Percentiles rank a stretch among this genome's conserved stretches.
These are phyloP conservation scores for Lasiosphaeria ovina DNA, from an alignment of 495 filamentous ascomycete species.

Conservation along the genomic window DNA sequence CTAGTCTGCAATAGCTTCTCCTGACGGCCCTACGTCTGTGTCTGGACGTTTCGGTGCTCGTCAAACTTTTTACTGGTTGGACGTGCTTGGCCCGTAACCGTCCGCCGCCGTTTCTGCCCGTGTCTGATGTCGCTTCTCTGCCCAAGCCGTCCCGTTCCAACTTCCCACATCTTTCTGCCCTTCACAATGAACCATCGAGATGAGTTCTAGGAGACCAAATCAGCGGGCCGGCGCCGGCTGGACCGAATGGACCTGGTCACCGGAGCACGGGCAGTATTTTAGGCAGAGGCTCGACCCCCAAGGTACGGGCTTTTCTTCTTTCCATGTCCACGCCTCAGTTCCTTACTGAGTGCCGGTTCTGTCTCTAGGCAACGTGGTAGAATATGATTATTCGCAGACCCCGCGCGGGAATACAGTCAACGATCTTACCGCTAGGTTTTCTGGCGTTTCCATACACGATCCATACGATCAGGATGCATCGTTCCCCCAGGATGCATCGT, in stretches of 20 bases:
- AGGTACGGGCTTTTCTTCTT: slow-evolving; percentile 13
- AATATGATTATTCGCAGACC: background rate
- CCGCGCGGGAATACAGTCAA: slow-evolving; percentile 14
- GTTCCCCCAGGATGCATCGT: background rate
- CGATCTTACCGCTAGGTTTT: slow-evolving; percentile 7
- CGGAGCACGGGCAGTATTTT: background rate
- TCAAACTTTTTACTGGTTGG: background rate
- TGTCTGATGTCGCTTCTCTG: slow-evolving; percentile 15
- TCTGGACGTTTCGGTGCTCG: background rate
- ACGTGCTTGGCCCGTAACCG: background rate
- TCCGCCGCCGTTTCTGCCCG: background rate
- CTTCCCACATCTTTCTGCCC: background rate
- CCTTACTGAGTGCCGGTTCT: background rate
- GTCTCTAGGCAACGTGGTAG: slow-evolving; percentile 9
- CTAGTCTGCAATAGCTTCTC: slow-evolving; percentile 6
- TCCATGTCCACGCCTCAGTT: background rate
- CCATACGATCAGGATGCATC: background rate
- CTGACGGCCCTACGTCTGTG: background rate
- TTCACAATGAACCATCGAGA: slow-evolving; percentile 20
- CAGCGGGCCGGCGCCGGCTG: slow-evolving; percentile 7
- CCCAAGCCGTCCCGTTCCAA: background rate
- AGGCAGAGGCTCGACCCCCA: slow-evolving; percentile 9
- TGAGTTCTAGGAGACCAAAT: slow-evolving; percentile 18
- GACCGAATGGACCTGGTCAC: slow-evolving; percentile 17
- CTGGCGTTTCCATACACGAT: slow-evolving; percentile 3